Percentiles rank a stretch among this genome's conserved stretches.
These are phyloP conservation scores for Alternaria triticimaculans DNA, from an alignment of 2,329 filamentous ascomycete species.

Conservation along the genomic window DNA sequence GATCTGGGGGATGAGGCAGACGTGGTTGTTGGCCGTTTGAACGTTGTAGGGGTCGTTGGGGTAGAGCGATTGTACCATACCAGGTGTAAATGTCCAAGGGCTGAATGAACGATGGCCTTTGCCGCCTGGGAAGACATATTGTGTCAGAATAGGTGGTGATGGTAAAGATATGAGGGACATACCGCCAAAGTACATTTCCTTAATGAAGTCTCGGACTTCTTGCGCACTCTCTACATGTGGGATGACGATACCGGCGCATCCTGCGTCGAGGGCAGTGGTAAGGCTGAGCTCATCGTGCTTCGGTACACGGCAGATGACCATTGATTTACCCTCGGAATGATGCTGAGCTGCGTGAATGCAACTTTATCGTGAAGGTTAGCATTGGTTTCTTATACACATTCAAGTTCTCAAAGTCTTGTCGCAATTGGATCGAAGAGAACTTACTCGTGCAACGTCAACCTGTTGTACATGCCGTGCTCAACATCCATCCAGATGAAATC, in stretches of 20 bases:
- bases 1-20: conserved; percentile 36
- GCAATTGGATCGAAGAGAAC: background rate
- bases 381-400: no score
- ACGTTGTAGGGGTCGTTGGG: conserved; percentile 34
- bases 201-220: conserved; percentile 32
- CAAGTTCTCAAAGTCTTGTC: background rate
- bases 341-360: conserved; percentile 36
- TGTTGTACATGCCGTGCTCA: conserved; percentile 38
- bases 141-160: background rate
- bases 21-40: conserved; percentile 31
- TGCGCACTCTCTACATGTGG: conserved; percentile 32
- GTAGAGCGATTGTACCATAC: conserved; percentile 25
- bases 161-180: background rate
- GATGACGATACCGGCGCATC: conserved; percentile 31
- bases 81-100: conserved; percentile 35
- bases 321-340: conserved; percentile 32
- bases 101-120: conserved; percentile 34
- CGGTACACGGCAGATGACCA: conserved; percentile 33
- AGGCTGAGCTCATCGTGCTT: conserved; percentile 33
- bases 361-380: conserved; percentile 7
- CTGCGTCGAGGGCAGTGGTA: conserved; percentile 33
- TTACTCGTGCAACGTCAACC: conserved; percentile 34
- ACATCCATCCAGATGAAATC: conserved; percentile 40
- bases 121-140: background rate
- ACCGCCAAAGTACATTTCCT: conserved; percentile 30